phyloP scores from a whole-genome alignment of 306 rosid species.

The Fragaria nilgerrensis region DNA sequence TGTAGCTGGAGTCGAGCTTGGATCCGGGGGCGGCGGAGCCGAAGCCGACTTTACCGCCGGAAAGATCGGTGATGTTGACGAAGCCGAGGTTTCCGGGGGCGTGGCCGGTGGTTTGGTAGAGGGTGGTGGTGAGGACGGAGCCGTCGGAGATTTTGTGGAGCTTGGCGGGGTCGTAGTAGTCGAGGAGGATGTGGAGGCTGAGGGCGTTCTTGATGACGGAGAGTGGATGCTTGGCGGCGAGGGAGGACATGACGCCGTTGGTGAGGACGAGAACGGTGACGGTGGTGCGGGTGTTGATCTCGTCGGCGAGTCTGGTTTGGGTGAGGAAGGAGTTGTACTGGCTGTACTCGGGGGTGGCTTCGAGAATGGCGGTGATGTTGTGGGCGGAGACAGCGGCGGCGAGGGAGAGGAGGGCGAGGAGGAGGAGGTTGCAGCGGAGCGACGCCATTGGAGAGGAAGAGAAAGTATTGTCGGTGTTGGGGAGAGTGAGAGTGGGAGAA shows the following conservation, averaged over 20 bases:
- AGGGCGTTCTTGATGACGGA: slow-evolving; percentile 72
- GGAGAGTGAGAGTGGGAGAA: slow-evolving; percentile 8
- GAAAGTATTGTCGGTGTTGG: not conserved
- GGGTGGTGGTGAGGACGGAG: slow-evolving; percentile 73
- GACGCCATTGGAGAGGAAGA: slow-evolving; percentile 36
- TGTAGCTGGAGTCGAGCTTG: slow-evolving; percentile 74
- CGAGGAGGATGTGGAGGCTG: slow-evolving; percentile 70
- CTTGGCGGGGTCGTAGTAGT: slow-evolving; percentile 73
- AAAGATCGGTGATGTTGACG: slow-evolving; percentile 81
- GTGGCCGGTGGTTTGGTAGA: slow-evolving; percentile 82
- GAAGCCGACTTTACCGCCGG: slow-evolving; percentile 84
- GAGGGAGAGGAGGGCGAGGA: slow-evolving; percentile 21
- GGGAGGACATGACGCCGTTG: slow-evolving; percentile 58
- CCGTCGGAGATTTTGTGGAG: slow-evolving; percentile 84
- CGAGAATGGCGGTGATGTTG: slow-evolving; percentile 85
- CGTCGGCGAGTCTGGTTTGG: slow-evolving; percentile 74
- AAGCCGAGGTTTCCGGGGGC: slow-evolving; percentile 72
- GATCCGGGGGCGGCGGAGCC: slow-evolving; percentile 90
- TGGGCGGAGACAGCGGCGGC: slow-evolving; percentile 57
- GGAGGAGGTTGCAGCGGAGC: not conserved
- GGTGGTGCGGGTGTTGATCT: slow-evolving; percentile 79
- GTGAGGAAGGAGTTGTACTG: slow-evolving; percentile 47
- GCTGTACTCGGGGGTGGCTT: slow-evolving; percentile 52
- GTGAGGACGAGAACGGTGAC: slow-evolving; percentile 73
- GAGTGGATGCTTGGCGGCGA: slow-evolving; percentile 62